Base-by-base conservation (phyloP, 345 rosid genomes). In the Conringia planisiliqua region DNA sequence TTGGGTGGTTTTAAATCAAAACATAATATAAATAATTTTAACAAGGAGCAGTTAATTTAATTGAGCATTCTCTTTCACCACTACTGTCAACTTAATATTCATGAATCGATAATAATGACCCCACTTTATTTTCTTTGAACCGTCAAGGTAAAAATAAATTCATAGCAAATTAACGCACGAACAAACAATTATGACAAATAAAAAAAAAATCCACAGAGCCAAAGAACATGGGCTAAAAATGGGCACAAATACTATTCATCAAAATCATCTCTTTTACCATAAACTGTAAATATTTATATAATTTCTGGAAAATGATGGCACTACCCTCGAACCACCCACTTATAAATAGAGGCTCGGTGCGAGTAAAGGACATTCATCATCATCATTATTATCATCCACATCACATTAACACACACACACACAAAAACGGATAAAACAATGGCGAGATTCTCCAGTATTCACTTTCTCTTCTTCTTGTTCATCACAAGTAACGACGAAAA, bases 11-110 rank as follows among this genome's bases (percentile, higher is more conserved):
- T 38, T 2, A 26, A 52, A 54, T 7, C 9, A 36, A 29, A 29
- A 3, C 0, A 30, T 30, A 30, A 14, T 1, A 52, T 8, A 40
- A 40, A 2, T 40, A 14, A 14, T 26, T 38, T 30, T 1, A 26
- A 35, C 5, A 68, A 5, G 12, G 32, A 27, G 36, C 59, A 48
- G 55, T 20, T 56, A 30, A 55, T 52, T 20, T 56, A 30, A 55
- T 52, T 56, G 44, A 7, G 22, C 68, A 72, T 72, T 63, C 32
- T 66, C 78, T 74, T 66, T 74, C 48, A 65, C 71, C 58, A 55
- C 33, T 33, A 56, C 39, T 56, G 50, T 17, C 32, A 27, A n/a
- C 17, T 32, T 58, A 44, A 32, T 70, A 11, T 50, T 17, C 68
- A 61, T 39, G 42, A 22, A 72, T 29, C 42, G 26, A 12, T 62